phyloP scores from a whole-genome alignment of 257 asterid species.

The Jasminum sambac region DNA sequence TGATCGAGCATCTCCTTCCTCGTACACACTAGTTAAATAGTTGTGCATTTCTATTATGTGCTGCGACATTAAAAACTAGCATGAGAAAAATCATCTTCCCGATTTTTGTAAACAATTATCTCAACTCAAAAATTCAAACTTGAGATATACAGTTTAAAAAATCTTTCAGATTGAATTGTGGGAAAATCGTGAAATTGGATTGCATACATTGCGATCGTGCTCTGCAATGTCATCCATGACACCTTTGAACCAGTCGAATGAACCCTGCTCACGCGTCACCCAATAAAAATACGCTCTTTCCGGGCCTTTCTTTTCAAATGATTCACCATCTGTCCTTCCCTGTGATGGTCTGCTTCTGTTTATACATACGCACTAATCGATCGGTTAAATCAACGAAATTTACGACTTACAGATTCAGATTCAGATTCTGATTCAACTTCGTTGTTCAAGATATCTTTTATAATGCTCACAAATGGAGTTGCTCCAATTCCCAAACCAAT shows the following conservation, averaged over 20 bases:
- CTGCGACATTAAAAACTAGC: conserved; percentile 36
- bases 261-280: conserved; percentile 96
- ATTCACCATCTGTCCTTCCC: conserved; percentile 25
- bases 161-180: neutral
- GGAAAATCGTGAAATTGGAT: conserved; percentile 11
- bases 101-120: no score
- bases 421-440: conserved; percentile 35
- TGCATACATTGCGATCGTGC: conserved; percentile 62
- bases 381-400: neutral
- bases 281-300: conserved; percentile 85
- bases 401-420: conserved; percentile 40
- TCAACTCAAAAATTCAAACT: no score
- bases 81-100: no score
- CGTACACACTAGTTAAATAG: conserved; percentile 84
- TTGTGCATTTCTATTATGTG: conserved; percentile 85
- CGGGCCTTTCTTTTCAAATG: conserved; percentile 42
- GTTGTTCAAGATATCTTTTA: conserved; percentile 68
- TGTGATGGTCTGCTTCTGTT: conserved; percentile 23
- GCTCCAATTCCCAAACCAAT: conserved; percentile 96
- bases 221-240: conserved; percentile 96
- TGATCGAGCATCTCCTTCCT: conserved; percentile 96
- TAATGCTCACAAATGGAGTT: conserved; percentile 84
- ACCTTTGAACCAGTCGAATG: conserved; percentile 95
- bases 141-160: no score
- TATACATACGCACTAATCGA: neutral